phyloP scores from a whole-genome alignment of 441 rosid species.

The Aleurites moluccanus region DNA sequence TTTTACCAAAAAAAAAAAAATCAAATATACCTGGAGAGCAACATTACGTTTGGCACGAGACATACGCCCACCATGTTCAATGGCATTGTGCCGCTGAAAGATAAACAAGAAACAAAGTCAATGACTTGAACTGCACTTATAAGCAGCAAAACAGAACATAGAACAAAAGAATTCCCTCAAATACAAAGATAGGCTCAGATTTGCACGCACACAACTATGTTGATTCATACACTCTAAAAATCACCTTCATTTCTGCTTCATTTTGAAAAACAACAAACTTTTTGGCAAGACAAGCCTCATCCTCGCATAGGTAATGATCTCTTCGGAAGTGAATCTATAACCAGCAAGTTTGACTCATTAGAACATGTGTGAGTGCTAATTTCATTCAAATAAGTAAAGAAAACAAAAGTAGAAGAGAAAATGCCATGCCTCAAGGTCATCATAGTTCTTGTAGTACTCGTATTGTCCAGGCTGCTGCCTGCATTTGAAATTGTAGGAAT shows the following conservation, averaged over 20 bases:
- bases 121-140: constrained; percentile 7
- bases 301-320: constrained; percentile 92
- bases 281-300: constrained; percentile 84
- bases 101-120: constrained; percentile 12
- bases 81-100: constrained; percentile 80
- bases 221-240: constrained; percentile 2
- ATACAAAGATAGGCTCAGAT: not conserved
- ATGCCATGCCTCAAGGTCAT: constrained; percentile 77
- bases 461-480: constrained; percentile 92
- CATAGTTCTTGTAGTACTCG: constrained; percentile 85
- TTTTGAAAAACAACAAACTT: constrained; percentile 82
- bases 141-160: not conserved
- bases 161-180: not conserved
- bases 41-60: constrained; percentile 89
- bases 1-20: constrained; percentile 16
- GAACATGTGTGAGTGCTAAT: not conserved
- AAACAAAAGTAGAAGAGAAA: not conserved
- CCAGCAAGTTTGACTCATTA: constrained; percentile 19
- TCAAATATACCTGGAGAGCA: constrained; percentile 68
- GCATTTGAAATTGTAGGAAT: constrained; percentile 30
- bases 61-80: constrained; percentile 95
- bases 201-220: not conserved
- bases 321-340: constrained; percentile 82
- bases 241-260: constrained; percentile 92
- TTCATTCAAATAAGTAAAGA: not conserved